These are phyloP conservation scores for Xylaria scruposa DNA, from an alignment of 495 filamentous ascomycete genomes.

Conservation along the genomic window DNA sequence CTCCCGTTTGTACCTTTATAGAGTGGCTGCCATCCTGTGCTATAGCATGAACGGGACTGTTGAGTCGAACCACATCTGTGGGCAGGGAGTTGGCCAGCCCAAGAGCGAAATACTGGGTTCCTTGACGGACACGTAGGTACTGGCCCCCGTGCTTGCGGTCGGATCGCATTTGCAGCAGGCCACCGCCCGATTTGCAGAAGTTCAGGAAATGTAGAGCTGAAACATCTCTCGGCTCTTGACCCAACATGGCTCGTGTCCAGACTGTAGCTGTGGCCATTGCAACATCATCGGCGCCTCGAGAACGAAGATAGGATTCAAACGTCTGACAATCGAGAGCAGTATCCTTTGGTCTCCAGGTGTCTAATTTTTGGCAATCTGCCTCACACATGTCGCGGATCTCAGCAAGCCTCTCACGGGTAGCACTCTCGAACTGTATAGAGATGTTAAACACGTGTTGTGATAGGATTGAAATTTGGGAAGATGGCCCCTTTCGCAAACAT, in stretches of 20 bases:
- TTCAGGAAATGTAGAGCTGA: not conserved
- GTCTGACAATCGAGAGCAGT: conserved; percentile 41
- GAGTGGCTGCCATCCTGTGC: conserved; percentile 1
- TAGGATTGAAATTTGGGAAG: not conserved
- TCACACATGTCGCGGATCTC: conserved; percentile 21
- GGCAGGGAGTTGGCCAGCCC: conserved; percentile 36
- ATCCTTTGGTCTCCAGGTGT: conserved; percentile 26
- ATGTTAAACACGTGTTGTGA: not conserved
- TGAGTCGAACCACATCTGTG: conserved; percentile 31
- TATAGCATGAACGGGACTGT: conserved; percentile 32
- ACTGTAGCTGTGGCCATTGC: conserved; percentile 40
- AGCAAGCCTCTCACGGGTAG: not conserved
- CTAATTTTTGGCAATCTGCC: conserved; percentile 21
- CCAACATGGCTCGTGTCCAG: conserved; percentile 53
- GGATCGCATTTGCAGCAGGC: not conserved
- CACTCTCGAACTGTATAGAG: not conserved
- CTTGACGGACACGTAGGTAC: conserved; percentile 40
- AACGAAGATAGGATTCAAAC: conserved; percentile 41
- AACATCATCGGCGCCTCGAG: conserved; percentile 30
- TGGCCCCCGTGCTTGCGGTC: not conserved
- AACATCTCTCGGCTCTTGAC: conserved; percentile 39
- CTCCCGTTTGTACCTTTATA: not conserved
- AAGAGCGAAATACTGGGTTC: conserved; percentile 40
- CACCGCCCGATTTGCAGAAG: not conserved
- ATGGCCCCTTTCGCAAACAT: not conserved